phyloP scores from a whole-genome alignment of 2,329 filamentous ascomycete species.

The Aspergillus neoniger region DNA sequence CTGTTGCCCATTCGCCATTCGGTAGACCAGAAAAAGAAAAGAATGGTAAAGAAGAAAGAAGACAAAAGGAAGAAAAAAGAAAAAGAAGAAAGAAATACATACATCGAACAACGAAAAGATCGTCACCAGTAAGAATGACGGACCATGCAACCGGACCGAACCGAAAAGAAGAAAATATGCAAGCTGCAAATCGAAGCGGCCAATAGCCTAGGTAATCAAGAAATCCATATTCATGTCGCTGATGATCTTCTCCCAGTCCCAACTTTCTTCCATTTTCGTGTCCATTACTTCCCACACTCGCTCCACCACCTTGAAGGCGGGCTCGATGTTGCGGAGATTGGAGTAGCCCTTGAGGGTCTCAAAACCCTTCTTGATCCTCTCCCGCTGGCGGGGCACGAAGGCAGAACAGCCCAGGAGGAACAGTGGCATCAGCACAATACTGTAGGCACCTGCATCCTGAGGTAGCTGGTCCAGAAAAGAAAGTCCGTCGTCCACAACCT shows the following conservation, averaged over 20 bases:
- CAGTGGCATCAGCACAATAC: constrained; percentile 62
- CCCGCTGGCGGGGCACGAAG: constrained; percentile 57
- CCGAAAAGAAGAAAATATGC: constrained; percentile 13
- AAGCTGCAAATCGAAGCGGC: not conserved
- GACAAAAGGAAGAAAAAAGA: not conserved
- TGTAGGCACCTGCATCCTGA: constrained; percentile 57
- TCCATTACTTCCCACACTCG: constrained; percentile 64
- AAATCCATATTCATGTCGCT: constrained; percentile 62
- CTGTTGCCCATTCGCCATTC: constrained; percentile 5
- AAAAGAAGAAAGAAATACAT: not conserved
- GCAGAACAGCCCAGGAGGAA: constrained; percentile 64
- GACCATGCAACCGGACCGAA: constrained; percentile 15
- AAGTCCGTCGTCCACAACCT: constrained; percentile 61
- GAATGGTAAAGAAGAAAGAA: not conserved
- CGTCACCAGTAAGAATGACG: not conserved
- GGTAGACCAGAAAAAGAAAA: not conserved
- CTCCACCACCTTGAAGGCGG: constrained; percentile 58
- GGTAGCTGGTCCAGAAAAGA: constrained; percentile 58
- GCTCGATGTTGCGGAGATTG: constrained; percentile 59
- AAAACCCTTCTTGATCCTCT: constrained; percentile 58
- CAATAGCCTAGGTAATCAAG: constrained; percentile 54
- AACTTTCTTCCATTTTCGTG: constrained; percentile 55
- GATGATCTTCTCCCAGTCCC: constrained; percentile 66
- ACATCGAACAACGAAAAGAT: constrained; percentile 2
- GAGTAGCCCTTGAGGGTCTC: constrained; percentile 58